Base-by-base conservation (phyloP, 768 basidiomycete genomes). In the Tricholoma flavovirens region DNA sequence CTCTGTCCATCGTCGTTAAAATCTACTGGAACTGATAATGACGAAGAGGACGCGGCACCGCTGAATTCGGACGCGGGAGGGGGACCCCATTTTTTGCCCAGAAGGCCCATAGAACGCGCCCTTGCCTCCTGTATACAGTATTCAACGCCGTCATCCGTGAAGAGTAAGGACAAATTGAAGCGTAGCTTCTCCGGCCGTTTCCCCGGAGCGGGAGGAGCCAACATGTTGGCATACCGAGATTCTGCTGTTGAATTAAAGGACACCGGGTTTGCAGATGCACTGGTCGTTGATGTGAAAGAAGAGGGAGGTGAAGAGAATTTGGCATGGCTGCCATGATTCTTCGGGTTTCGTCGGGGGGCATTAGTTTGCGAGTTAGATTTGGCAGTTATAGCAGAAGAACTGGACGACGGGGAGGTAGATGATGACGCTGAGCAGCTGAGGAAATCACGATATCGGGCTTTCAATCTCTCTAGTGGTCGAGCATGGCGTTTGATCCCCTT, bases 81-180 rank as follows among this genome's bases (percentile, higher is more conserved):
- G 3, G 85, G 83, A 0, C 69, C 74, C 91, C 91, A 93, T 68
- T 87, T 88, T 76, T 92, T 93, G 17, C 87, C 87, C 8, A 90
- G 74, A 12, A 93, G 79, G 26, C 91, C 91, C 77, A 91, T 87
- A 8, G 86, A 86, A 15, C 84, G 82, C 1, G 91, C 88, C 9
- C 91, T 78, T 33, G 85, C 86, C 76, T 93, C 95, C 64, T 90
- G 85, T 21, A 87, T 84, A 63, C 90, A 87, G 71, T 88, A 96
- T 68, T 98, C 94, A 1, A 82, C 76, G 2, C 84, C 80, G 50
- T 89, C 85, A 30, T 83, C 81, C n/a, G 86, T 90, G 63, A 86
- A 88, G 12, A 93, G 71, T 15, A 91, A 68, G 0, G 80, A 74
- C 36, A 92, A 74, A 58, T 89, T 78, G 67, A 90, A 87, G 30